Evolutionary conservation across 495 filamentous ascomycete species (phyloP).

Genomic region (Immersiella caudata): DNA sequence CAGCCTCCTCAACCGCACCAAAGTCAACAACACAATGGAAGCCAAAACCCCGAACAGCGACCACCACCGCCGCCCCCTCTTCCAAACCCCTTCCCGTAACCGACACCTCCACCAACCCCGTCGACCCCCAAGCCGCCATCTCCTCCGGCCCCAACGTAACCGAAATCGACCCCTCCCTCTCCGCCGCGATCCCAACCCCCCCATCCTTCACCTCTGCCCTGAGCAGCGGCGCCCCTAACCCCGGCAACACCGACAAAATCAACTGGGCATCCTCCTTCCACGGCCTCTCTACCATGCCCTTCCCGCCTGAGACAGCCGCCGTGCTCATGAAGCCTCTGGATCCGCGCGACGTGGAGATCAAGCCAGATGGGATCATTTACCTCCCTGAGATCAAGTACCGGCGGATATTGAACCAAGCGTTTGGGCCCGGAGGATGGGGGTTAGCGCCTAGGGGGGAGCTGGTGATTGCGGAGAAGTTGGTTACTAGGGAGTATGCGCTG

Average conservation of each 20-base stretch:
- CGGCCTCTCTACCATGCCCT: conserved; percentile 75
- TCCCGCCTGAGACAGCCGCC: conserved; percentile 73
- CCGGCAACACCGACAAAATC: too few species aligned
- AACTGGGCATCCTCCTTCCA: conserved; percentile 96
- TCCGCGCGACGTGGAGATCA: conserved; percentile 86
- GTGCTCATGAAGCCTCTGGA: conserved; percentile 69
- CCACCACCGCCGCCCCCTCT: conserved; percentile 5
- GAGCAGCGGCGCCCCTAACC: conserved; percentile 51
- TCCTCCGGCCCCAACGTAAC: conserved; percentile 37
- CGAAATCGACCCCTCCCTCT: conserved; percentile 33
- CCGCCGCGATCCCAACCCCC: conserved; percentile 28
- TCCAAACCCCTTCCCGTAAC: background rate
- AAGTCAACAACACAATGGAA: conserved; percentile 14
- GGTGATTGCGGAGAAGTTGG: conserved; percentile 81
- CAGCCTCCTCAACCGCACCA: conserved; percentile 21
- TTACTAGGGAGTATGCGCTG: conserved; percentile 94
- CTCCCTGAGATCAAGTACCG: conserved; percentile 98
- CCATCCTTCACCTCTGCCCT: conserved; percentile 25
- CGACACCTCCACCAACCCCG: conserved; percentile 1
- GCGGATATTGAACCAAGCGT: conserved; percentile 85
- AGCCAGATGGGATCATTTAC: conserved; percentile 94
- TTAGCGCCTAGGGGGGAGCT: conserved; percentile 88
- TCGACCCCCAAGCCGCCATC: conserved; percentile 39
- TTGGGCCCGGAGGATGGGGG: conserved; percentile 96
- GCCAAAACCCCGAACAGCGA: conserved; percentile 10